Conservation (phyloP, 768 basidiomycete species). For the Agrocybe praecox region DNA sequence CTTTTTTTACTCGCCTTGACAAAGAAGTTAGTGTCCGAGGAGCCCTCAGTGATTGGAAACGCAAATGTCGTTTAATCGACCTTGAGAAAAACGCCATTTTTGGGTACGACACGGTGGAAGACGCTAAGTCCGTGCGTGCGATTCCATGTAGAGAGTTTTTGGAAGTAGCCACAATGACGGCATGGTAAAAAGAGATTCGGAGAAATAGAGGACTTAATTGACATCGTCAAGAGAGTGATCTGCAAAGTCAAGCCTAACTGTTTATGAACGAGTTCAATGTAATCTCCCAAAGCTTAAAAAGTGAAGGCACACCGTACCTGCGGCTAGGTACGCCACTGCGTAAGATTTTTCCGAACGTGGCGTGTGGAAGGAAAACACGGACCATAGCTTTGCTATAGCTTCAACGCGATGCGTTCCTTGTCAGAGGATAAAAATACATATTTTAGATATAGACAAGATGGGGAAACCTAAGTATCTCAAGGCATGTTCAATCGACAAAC, state of each 20-base stretch:
- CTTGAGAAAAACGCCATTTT: not conserved
- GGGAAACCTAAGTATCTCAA: conserved; percentile 18
- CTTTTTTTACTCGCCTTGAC: too few relatives aligned
- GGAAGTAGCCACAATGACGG: not conserved
- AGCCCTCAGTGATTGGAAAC: too few relatives aligned
- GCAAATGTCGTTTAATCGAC: not conserved
- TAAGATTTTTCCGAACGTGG: not conserved
- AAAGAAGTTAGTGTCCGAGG: too few relatives aligned
- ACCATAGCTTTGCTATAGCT: not conserved
- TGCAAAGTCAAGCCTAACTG: not conserved
- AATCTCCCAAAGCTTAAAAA: conserved; percentile 12
- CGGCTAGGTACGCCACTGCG: not conserved
- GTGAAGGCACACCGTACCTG: conserved; percentile 10
- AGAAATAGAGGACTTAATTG: conserved; percentile 9
- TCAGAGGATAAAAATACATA: too few relatives aligned
- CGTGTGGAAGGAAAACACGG: not conserved
- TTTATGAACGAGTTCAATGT: not conserved
- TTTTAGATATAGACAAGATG: too few relatives aligned
- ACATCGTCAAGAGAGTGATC: conserved; percentile 1
- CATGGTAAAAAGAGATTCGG: conserved; percentile 2
- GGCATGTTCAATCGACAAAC: conserved; percentile 60
- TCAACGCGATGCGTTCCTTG: not conserved
- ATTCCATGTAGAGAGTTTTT: not conserved
- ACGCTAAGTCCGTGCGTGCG: not conserved
- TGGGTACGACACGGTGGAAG: not conserved